Base-by-base conservation (phyloP, 2,329 filamentous ascomycete species). In the Mycosphaerelloides madeirae region DNA sequence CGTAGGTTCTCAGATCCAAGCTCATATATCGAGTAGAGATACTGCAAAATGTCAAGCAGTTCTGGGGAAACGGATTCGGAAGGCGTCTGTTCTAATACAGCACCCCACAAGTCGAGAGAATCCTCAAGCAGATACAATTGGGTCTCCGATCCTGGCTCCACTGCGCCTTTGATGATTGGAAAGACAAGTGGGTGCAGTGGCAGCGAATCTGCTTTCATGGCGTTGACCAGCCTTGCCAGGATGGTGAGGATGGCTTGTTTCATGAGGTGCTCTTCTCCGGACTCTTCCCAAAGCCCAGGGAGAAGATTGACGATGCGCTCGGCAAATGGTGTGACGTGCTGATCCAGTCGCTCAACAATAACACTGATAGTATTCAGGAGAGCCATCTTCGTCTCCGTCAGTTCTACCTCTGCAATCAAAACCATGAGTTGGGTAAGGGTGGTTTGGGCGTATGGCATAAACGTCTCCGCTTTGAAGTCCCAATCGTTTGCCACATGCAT, bases 161-260 rank as follows among this genome's bases (percentile, higher is more conserved):
- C 81, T 1, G 89, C 88, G 58, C 85, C 84, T 35, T 81, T 76
- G 32, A 98, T 84, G 39, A 97, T 77, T 0, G 91, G 90, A 14
- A 95, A 70, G 55, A 96, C 85, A 41, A 90, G 74, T 13, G 76
- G 67, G 52, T 96, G 88, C 56, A 94, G 95, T 14, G 82, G 77
- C 49, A 83, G 77, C 3, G 88, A 93, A 8, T 84, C 78, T 11
- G 79, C 76, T 47, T 85, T 87, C 79, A 97, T 86, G 1, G 90
- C 85, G 61, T 82, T 82, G n/a, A 95, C 86, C 12, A 98, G 74
- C 2, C 88, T 84, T 1, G 87, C 77, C 40, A 97, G 80, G 31
- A 97, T 84, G 2, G 85, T 87, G 45, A 97, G 77, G 41, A 97
- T 89, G 1, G 88, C 83, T 67, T 96, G 90, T 66, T 97, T 97